Evolutionary conservation across 208 protist species (phyloP), one percentile per base, ranked within the genome.

Genomic region (Trypanosoma lewisi): DNA sequence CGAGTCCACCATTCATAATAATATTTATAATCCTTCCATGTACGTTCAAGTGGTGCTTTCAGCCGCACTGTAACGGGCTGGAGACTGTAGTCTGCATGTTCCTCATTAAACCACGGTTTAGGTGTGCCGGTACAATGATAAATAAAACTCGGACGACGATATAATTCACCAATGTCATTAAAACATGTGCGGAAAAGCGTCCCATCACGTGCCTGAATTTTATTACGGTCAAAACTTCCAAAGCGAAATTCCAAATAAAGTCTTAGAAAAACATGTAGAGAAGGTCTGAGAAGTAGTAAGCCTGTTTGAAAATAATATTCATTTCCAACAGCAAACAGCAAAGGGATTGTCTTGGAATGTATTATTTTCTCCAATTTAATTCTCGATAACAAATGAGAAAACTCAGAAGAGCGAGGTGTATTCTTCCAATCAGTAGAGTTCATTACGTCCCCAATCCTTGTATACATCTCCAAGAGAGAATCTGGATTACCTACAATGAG

Each of bases 61-160:
- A 55, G 48, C 17, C n/a, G 16, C 8, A 58, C 27, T 47, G 30
- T 27, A 30, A 63, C 50, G 11, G 27, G 7, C 45, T 49, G 17
- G 14, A 63, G 12, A 8, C 4, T 51, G 17, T 61, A 16, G 47
- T 75, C 58, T 4, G 42, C 41, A 31, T 19, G 19, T 9, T 63
- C 54, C 36, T 49, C 14, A 36, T 72, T 65, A 63, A 76, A 76
- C 70, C 70, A 76, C 16, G 70, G 70, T 44, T 76, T 76, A 39
- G 52, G 42, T 12, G 17, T 65, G 25, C 70, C 70, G 1, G 50
- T 56, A 50, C 55, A 76, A 37, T 76, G 70, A 49, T 67, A 34
- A 17, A 72, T 17, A 4, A 0, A 31, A 17, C n/a, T 30, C 4
- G 45, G 64, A 27, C 52, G 6, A 7, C 33, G 0, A 5, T 2